Evolutionary conservation across 2,329 filamentous ascomycete species (phyloP).

Genomic region (Pseudogymnoascus sp.): DNA sequence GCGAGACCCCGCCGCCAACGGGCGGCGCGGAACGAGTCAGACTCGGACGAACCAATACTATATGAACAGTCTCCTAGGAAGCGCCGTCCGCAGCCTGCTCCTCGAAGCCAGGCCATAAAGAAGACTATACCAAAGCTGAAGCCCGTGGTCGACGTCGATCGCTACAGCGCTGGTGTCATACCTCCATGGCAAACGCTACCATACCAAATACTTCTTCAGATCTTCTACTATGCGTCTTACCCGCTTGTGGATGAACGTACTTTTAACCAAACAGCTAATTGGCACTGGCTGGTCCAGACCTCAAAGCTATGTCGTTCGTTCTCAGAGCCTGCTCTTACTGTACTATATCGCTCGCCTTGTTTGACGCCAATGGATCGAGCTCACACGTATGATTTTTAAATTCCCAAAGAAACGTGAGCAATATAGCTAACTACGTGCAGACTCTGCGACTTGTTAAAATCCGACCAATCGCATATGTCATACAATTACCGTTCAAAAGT

Average conservation of each 20-base stretch:
- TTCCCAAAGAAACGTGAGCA: constrained; percentile 31
- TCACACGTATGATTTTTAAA: constrained; percentile 33
- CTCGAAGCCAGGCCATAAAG: not conserved
- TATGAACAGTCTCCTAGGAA: not conserved
- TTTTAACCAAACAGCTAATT: constrained; percentile 34
- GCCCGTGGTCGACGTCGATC: not conserved
- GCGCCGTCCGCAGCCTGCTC: not conserved
- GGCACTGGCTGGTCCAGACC: constrained; percentile 56
- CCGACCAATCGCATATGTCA: not conserved
- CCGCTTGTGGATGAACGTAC: constrained; percentile 44
- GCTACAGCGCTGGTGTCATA: constrained; percentile 29
- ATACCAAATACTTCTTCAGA: constrained; percentile 59
- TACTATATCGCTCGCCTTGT: constrained; percentile 61
- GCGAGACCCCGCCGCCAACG: not conserved
- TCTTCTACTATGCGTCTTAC: constrained; percentile 60
- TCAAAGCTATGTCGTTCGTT: constrained; percentile 57
- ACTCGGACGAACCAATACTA: constrained; percentile 1
- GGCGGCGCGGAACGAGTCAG: not conserved
- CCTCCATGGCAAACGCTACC: constrained; percentile 54
- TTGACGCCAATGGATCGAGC: constrained; percentile 45
- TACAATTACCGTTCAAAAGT: constrained; percentile 66
- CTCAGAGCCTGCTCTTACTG: constrained; percentile 62
- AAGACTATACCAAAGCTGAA: not conserved
- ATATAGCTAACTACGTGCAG: constrained; percentile 33
- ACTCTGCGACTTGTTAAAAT: constrained; percentile 23